These are phyloP conservation scores for Neocucurbitaria cava DNA, from an alignment of 2,329 filamentous ascomycete species.

Conservation along the genomic window DNA sequence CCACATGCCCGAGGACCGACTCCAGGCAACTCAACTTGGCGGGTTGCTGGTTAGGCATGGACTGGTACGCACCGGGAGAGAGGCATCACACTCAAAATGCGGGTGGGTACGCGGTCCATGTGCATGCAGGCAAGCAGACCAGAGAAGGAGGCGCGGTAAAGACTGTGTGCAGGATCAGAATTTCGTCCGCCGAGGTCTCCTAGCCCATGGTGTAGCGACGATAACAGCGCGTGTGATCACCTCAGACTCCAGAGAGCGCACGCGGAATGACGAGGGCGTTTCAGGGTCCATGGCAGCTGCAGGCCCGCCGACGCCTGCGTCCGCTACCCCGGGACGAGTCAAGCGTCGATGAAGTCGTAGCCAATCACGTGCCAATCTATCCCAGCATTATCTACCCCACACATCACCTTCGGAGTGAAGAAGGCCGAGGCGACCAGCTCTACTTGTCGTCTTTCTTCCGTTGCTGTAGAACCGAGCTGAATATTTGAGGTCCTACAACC, in stretches of 20 bases:
- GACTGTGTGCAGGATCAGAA: not conserved
- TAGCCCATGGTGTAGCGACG: slow-evolving; percentile 10
- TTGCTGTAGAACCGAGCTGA: not conserved
- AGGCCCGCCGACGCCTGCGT: not conserved
- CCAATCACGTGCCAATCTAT: no score
- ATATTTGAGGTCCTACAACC: not conserved
- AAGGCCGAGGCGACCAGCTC: slow-evolving; percentile 1
- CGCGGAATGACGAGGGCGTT: slow-evolving; percentile 4
- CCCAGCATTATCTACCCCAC: not conserved
- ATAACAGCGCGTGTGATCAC: slow-evolving; percentile 14
- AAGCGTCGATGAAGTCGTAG: not conserved
- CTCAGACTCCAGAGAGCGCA: slow-evolving; percentile 1
- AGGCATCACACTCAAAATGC: not conserved
- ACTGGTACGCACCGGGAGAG: slow-evolving; percentile 5
- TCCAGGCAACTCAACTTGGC: slow-evolving; percentile 9
- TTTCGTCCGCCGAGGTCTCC: slow-evolving; percentile 10
- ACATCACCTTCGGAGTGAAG: slow-evolving; percentile 13
- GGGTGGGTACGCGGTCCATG: not conserved
- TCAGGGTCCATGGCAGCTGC: slow-evolving; percentile 20
- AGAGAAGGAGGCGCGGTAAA: not conserved
- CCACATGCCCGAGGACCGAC: slow-evolving; percentile 14
- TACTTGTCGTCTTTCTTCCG: not conserved
- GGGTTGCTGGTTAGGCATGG: not conserved
- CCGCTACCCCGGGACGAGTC: not conserved
- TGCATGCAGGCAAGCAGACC: not conserved